Evolutionary conservation across 441 rosid genomes (phyloP), one percentile per base, ranked within the genome.

Genomic region (Gossypium gossypioides): DNA sequence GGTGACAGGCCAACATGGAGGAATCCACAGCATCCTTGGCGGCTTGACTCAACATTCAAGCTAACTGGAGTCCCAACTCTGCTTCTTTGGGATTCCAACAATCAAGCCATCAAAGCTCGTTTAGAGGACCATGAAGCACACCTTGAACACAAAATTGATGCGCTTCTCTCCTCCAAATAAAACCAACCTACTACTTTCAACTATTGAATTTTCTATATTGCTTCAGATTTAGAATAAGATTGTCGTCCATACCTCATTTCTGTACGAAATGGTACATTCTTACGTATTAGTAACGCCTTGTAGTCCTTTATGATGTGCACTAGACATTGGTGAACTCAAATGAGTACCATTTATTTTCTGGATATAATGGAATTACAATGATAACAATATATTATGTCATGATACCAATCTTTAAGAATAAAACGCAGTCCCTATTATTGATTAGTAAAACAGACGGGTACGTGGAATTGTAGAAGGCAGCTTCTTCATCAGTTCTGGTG

Each of bases 71-170:
- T 91, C 8, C 97, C 97, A 0, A 93, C 98, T 0, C 85, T 91
- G 66, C 32, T 89, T 62, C 81, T 81, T 56, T 93, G 51, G 96
- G 91, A 93, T 24, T 69, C 90, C 88, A 89, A 93, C 56, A 84
- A 85, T 46, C 84, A 82, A n/a, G 44, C 78, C 3, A 62, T 87
- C 59, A 79, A 76, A 46, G 91, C 86, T 12, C 91, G 91, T 12
- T 91, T 93, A n/a, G 92, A 91, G 69, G 98, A 91, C 77, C 75
- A 89, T 52, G 96, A 89, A 77, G 97, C 98, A 44, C 96, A 91
- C 60, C 67, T 91, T 8, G 85, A 87, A 40, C 74, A 72, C 82
- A 86, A 91, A 70, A 89, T 93, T 70, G 67, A 75, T 8, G 79
- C 82, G 5, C 91, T 93, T 51, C 67, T 89, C 70, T 80, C 84